Evolutionary conservation across 2,329 filamentous ascomycete species (phyloP).

Genomic region (Aspergillus uvarum): DNA sequence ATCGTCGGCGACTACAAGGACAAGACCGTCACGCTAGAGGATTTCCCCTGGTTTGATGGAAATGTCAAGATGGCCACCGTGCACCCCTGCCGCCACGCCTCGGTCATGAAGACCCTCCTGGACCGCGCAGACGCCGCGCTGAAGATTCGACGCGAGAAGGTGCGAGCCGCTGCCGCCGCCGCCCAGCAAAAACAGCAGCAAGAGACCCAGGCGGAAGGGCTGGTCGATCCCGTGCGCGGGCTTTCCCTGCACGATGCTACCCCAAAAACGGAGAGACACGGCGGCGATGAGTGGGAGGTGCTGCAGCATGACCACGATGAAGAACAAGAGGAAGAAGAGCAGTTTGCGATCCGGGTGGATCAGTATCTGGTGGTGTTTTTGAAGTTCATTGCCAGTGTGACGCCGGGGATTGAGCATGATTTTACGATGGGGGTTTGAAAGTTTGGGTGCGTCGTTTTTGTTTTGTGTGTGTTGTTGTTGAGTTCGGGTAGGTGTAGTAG

Average conservation of each 20-base stretch:
- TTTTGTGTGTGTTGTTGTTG: background rate
- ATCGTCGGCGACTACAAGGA: constrained; percentile 96
- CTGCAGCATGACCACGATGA: constrained; percentile 50
- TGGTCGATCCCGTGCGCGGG: constrained; percentile 76
- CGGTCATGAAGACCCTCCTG: constrained; percentile 95
- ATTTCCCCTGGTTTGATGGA: constrained; percentile 92
- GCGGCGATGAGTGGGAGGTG: constrained; percentile 64
- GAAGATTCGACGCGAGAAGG: constrained; percentile 81
- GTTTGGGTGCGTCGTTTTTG: constrained; percentile 1
- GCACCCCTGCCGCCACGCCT: constrained; percentile 95
- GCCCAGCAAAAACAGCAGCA: constrained; percentile 22
- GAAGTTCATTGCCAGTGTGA: constrained; percentile 81
- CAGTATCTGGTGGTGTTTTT: constrained; percentile 54
- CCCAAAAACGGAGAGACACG: constrained; percentile 42
- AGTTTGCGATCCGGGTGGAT: constrained; percentile 51
- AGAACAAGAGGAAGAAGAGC: constrained; percentile 46
- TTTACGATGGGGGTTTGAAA: constrained; percentile 89
- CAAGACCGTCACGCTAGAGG: constrained; percentile 97
- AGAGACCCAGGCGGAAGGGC: constrained; percentile 69
- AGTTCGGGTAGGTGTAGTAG: background rate
- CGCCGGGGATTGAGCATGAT: constrained; percentile 94
- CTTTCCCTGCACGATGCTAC: constrained; percentile 54
- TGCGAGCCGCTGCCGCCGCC: constrained; percentile 52
- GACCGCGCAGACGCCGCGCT: constrained; percentile 92
- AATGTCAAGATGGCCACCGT: constrained; percentile 94